These are phyloP conservation scores for Nowakowskiella sp. DNA, from an alignment of 192 early-diverging fungal genomes.

Conservation along the genomic window DNA sequence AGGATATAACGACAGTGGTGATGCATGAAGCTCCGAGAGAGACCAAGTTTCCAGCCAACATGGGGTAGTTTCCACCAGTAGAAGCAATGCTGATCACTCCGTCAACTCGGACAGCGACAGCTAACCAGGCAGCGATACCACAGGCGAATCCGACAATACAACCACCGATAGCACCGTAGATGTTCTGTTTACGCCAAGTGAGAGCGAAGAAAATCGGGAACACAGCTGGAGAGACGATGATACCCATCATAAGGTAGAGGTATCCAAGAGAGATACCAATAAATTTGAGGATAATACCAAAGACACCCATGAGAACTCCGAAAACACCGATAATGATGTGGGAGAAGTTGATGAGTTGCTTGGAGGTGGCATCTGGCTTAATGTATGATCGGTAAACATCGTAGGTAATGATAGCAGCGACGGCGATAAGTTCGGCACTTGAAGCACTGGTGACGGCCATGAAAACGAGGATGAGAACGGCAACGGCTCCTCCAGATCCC, in stretches of 20 bases:
- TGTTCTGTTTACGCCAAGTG: conserved; percentile 58
- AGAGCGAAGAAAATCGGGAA: conserved; percentile 58
- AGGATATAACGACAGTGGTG: conserved; percentile 26
- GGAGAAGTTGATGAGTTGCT: conserved; percentile 46
- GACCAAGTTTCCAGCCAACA: conserved; percentile 65
- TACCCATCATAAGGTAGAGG: conserved; percentile 50
- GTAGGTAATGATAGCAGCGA: conserved; percentile 65
- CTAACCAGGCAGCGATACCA: conserved; percentile 55
- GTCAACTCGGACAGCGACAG: conserved; percentile 38
- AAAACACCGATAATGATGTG: conserved; percentile 45
- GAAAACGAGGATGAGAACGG: conserved; percentile 58
- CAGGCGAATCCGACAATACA: conserved; percentile 42
- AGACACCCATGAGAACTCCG: conserved; percentile 62
- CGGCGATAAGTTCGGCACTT: conserved; percentile 66
- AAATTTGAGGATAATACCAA: conserved; percentile 50
- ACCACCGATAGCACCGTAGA: conserved; percentile 40
- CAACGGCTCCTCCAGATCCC: conserved; percentile 55
- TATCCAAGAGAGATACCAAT: conserved; percentile 64
- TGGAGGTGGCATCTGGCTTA: conserved; percentile 55
- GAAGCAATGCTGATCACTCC: conserved; percentile 48
- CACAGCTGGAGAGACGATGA: conserved; percentile 56
- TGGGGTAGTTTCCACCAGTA: conserved; percentile 61
- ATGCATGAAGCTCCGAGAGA: conserved; percentile 26
- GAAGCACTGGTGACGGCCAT: conserved; percentile 73
- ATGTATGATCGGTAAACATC: conserved; percentile 66